Evolutionary conservation across 2,329 filamentous ascomycete genomes (phyloP).

Genomic region (Hortaea sp.): DNA sequence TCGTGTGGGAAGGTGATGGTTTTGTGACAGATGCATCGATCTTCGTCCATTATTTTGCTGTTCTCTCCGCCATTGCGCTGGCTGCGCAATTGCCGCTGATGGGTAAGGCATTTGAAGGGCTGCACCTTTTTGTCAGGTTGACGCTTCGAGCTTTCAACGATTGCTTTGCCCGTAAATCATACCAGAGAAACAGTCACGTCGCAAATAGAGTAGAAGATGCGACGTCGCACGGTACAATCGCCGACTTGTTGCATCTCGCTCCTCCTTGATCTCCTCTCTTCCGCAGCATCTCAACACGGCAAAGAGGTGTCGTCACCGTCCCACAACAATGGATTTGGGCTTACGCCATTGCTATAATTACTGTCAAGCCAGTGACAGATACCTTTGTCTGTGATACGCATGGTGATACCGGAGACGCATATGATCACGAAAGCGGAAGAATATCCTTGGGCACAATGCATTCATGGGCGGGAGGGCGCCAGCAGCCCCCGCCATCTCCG

Average conservation of each 20-base stretch:
- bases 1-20: constrained; percentile 1
- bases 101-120: constrained; percentile 5
- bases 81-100: neutral
- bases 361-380: no score
- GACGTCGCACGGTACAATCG: neutral
- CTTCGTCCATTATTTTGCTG: neutral
- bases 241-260: neutral
- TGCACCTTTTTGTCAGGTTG: neutral
- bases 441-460: no score
- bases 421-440: no score
- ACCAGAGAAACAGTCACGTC: constrained; percentile 7
- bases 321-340: no score
- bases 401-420: no score
- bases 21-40: neutral
- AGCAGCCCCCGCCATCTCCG: no score
- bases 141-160: neutral
- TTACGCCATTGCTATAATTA: no score
- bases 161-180: neutral
- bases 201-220: constrained; percentile 4
- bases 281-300: no score
- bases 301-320: no score
- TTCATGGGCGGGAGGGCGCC: no score
- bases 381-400: no score
- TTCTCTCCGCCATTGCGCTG: neutral
- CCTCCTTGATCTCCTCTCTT: no score